Base-by-base conservation (phyloP, 805 yeast genomes). In the Candida pini region DNA sequence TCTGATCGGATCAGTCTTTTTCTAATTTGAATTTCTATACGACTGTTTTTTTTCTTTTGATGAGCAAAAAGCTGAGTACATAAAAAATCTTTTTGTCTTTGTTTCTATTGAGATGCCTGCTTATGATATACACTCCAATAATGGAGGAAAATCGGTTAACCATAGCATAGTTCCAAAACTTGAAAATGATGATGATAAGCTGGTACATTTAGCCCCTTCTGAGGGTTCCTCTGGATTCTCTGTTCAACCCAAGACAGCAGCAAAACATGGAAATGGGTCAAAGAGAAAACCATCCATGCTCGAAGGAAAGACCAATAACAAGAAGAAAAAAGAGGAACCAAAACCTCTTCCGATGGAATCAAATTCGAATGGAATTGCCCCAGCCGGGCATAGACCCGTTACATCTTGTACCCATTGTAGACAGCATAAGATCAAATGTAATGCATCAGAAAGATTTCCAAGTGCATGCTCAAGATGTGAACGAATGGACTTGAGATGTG, bases 391-490 rank as follows among this genome's bases (percentile, higher is more conserved):
- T 50, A 63, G 96, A 36, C 96, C 96, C 0, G 94, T 88, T 2
- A 86, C 95, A 0, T 82, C 95, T 3, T 89, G 97, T 54, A 85
- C 96, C 0, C 92, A 87, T 55, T 89, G 97, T 54, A 75, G 97
- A 33, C 96, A 89, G 54, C 96, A 88, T 57, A 89, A 89, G 59
- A 87, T 89, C 56, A 83, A 82, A 54, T 89, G 97, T 60, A 86
- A 89, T 54, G 97, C 97, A 1, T 73, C 86, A 3, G 89, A 82
- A 16, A 76, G 80, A 43, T 82, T 73, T 45, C 96, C 96, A 0
- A 64, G 67, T 6, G 83, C 96, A 0, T 89, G 97, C 56, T 72
- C 81, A 13, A 61, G 96, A 40, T 89, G 97, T 61, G 80, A 76
- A 34, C 69, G 82, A 51, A 81, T 84, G 84, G 80, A 77, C 3